A percentile compares a stretch with the other conserved stretches of the same genome.
phyloP scores from a whole-genome alignment of 129 eudicot genomes.

The Arctium lappa region DNA sequence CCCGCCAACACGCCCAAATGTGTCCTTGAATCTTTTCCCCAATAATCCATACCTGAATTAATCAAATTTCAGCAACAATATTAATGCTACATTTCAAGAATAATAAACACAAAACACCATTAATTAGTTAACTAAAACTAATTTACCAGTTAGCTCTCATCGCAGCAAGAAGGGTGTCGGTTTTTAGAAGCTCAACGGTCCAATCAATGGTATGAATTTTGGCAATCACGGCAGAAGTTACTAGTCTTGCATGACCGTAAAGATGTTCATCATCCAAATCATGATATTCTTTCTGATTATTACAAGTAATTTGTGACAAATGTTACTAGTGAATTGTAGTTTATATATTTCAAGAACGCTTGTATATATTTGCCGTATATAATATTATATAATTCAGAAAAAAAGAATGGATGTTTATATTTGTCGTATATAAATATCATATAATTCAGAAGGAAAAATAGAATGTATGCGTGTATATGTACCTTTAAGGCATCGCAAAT shows the following conservation, averaged over 20 bases:
- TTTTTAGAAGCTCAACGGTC: conserved; percentile 68
- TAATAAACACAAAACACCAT: not conserved
- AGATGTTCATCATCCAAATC: conserved; percentile 44
- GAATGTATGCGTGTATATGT: not conserved
- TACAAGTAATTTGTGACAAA: not conserved
- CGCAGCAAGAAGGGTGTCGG: conserved; percentile 46
- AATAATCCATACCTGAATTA: conserved; percentile 49
- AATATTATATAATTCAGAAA: not conserved
- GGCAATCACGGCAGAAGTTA: conserved; percentile 68
- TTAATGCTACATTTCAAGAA: not conserved
- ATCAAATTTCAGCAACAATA: not conserved
- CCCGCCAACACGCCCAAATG: conserved; percentile 53
- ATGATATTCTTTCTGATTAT: conserved; percentile 40
- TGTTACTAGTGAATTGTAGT: not conserved
- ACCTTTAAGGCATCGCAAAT: conserved; percentile 59
- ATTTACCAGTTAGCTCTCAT: conserved; percentile 64
- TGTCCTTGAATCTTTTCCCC: conserved; percentile 62
- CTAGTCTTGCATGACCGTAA: conserved; percentile 48
- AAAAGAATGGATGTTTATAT: not conserved
- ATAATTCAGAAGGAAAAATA: not conserved
- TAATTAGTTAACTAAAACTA: not conserved
- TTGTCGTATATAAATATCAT: not conserved
- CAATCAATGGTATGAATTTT: conserved; percentile 78
- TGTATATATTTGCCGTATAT: not conserved
- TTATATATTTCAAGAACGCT: not conserved